These are phyloP conservation scores for Oehlia diaphana DNA, from an alignment of 192 early-diverging fungal genomes.

Conservation along the genomic window DNA sequence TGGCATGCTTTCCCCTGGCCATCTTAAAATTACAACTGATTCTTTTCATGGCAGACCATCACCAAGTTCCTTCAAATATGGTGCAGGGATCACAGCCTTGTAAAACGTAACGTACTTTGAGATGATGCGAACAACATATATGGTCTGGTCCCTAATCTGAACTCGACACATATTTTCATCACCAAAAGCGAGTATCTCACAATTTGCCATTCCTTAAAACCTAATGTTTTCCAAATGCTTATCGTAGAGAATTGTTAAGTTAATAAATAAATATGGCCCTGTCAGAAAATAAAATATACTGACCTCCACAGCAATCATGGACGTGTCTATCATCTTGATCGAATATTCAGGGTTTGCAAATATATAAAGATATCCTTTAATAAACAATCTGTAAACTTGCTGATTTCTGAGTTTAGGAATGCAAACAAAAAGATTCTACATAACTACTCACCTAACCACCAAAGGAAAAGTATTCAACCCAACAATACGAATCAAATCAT, in stretches of 20 bases:
- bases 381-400: not conserved
- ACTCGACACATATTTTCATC: not conserved
- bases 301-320: not conserved
- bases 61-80: not conserved
- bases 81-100: not conserved
- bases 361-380: not conserved
- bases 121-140: constrained; percentile 4
- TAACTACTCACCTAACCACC: not conserved
- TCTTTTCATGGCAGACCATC: not conserved
- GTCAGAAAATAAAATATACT: no score
- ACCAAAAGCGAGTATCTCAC: constrained; percentile 3
- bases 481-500: no score
- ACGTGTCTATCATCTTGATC: not conserved
- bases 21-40: not conserved
- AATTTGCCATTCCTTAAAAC: not conserved
- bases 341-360: not conserved
- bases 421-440: no score
- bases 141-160: not conserved
- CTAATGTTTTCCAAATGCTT: no score
- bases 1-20: not conserved
- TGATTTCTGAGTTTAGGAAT: constrained; percentile 6
- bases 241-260: no score
- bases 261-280: no score
- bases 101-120: constrained; percentile 15
- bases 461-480: constrained; percentile 17